Base-by-base conservation (phyloP, 106 monocot genomes). In the Apostasia shenzhenica region DNA sequence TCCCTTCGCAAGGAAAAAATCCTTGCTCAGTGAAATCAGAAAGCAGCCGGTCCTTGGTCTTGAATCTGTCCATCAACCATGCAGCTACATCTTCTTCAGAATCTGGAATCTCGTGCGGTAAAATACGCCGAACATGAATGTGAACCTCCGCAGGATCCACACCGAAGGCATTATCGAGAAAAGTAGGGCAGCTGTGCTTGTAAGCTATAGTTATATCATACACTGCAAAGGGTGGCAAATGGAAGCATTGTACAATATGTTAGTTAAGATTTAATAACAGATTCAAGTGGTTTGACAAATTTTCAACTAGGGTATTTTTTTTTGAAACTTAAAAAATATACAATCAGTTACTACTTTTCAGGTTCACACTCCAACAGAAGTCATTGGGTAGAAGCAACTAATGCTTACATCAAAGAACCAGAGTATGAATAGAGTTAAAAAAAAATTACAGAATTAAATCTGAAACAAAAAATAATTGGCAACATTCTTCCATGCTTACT, bases 191-290 rank as follows among this genome's bases (percentile, higher is more conserved):
- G 2, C 76, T 77, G 54, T 89, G 77, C 73, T 92, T 92, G 83
- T 97, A 97, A 0, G 79, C 85, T 44, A 97, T 92, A 50, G 89
- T 92, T 66, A 97, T 68, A 69, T 97, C 95, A 78, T 89, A 97
- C 50, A 97, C 95, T 97, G 82, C 72, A 84, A 38, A 55, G 10
- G 6, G 51, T 48, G 6, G 62, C 1, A 69, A 37, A 7, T 14
- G 48, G 5, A 41, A 44, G 42, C 8, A 8, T 40, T 61, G 61
- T 26, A 26, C 26, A 26, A 26, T 26, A 26, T 26, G 26, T 26
- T 26, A 26, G 26, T 26, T 26, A 26, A 26, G 26, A 26, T 26
- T 26, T 26, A 26, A 26, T 26, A 26, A 26, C 26, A 26, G 26
- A 26, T 26, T 26, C 26, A 26, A 26, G 26, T 26, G 26, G 26